Evolutionary conservation across 2,329 filamentous ascomycete genomes (phyloP).

Genomic region (Colletotrichum lini): DNA sequence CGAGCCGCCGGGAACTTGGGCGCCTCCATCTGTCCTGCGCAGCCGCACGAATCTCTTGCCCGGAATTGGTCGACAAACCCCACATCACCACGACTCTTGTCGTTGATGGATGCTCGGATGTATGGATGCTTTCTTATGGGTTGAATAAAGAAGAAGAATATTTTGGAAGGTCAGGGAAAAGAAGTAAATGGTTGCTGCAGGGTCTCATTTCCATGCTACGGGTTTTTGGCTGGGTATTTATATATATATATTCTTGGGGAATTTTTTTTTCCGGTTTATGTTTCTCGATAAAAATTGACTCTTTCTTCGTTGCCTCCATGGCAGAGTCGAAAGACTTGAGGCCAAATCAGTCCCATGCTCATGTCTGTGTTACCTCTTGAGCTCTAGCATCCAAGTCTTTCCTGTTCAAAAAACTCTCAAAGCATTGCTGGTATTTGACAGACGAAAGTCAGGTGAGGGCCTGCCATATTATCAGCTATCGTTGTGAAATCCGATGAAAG

Average conservation of each 20-base stretch:
- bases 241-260: no score
- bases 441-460: neutral
- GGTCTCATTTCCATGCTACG: no score
- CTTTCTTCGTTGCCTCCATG: neutral
- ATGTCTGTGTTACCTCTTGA: neutral
- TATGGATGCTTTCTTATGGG: neutral
- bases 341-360: neutral
- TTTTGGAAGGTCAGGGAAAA: neutral
- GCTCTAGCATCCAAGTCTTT: neutral
- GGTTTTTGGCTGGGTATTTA: no score
- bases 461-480: neutral
- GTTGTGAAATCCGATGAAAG: neutral
- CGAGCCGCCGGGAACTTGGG: conserved; percentile 25
- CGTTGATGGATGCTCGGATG: neutral
- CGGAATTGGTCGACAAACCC: conserved; percentile 13
- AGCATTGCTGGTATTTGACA: neutral
- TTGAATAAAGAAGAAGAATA: neutral
- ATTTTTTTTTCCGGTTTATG: no score
- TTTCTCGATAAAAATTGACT: neutral
- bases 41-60: conserved; percentile 39
- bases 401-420: neutral
- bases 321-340: neutral
- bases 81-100: conserved; percentile 28
- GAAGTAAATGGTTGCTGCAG: no score
- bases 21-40: conserved; percentile 2